Evolutionary conservation across 2,329 filamentous ascomycete genomes (phyloP).

Genomic region (Talaromyces sp.): DNA sequence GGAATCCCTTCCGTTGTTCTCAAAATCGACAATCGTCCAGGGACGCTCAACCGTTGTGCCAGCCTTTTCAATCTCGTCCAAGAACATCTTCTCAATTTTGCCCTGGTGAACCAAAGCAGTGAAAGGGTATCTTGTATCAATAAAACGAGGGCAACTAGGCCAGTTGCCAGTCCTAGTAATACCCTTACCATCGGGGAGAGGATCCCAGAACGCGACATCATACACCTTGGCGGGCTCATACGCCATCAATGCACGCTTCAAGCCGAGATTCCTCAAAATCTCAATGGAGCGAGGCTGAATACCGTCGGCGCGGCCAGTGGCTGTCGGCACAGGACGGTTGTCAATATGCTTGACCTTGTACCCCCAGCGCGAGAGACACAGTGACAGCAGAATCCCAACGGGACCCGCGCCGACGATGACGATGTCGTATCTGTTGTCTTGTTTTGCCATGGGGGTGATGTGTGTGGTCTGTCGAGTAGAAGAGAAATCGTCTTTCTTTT

Average conservation of each 20-base stretch:
- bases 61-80: slow-evolving; percentile 57
- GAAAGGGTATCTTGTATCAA: slow-evolving; percentile 60
- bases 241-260: slow-evolving; percentile 84
- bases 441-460: slow-evolving; percentile 3
- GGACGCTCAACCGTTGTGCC: slow-evolving; percentile 53
- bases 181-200: slow-evolving; percentile 46
- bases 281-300: slow-evolving; percentile 88
- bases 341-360: slow-evolving; percentile 95
- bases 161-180: slow-evolving; percentile 62
- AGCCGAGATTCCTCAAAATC: slow-evolving; percentile 79
- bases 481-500: neutral
- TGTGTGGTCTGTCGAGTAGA: neutral
- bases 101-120: slow-evolving; percentile 60
- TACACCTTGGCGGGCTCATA: slow-evolving; percentile 81
- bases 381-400: slow-evolving; percentile 80
- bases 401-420: slow-evolving; percentile 88
- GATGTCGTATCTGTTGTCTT: slow-evolving; percentile 49
- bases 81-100: slow-evolving; percentile 58
- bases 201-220: slow-evolving; percentile 64
- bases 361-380: slow-evolving; percentile 83
- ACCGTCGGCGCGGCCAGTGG: slow-evolving; percentile 81
- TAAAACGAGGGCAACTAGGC: slow-evolving; percentile 83
- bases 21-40: slow-evolving; percentile 58
- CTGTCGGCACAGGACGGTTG: slow-evolving; percentile 77
- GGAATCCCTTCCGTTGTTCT: slow-evolving; percentile 55